Conservation (phyloP, 202 grass and related monocot species). For the Musa balbisiana region DNA sequence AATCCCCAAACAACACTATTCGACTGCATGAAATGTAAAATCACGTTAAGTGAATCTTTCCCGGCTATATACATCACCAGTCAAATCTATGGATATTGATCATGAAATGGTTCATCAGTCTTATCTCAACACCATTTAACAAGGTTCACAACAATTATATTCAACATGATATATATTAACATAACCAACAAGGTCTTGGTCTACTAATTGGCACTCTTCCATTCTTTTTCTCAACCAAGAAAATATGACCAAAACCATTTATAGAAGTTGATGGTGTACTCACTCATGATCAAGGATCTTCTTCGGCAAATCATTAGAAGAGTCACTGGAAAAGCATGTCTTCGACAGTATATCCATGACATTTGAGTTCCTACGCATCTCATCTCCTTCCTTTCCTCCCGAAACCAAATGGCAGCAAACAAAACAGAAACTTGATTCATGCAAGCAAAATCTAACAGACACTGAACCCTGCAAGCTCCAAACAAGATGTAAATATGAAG, state of each 20-base stretch:
- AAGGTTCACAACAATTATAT: too few relatives aligned
- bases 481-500: background rate
- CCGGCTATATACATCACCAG: too few relatives aligned
- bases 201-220: too few relatives aligned
- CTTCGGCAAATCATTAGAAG: background rate
- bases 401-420: constrained; percentile 17
- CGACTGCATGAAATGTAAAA: background rate
- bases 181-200: too few relatives aligned
- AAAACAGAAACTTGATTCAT: constrained; percentile 13
- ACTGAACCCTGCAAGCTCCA: constrained; percentile 10
- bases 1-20: constrained; percentile 13
- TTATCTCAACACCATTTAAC: too few relatives aligned
- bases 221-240: too few relatives aligned
- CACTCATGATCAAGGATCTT: constrained; percentile 12
- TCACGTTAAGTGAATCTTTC: background rate
- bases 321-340: background rate
- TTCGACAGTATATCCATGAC: background rate
- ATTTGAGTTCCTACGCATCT: constrained; percentile 5
- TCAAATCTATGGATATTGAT: too few relatives aligned
- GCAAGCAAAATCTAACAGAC: constrained; percentile 10
- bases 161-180: too few relatives aligned
- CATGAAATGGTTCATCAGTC: too few relatives aligned
- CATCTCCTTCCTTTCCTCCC: background rate
- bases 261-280: background rate
- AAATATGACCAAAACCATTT: background rate